A percentile compares a stretch with the other conserved stretches of the same genome.
Conservation (phyloP, 169 alveolate species). For the Besnoitia besnoiti region DNA sequence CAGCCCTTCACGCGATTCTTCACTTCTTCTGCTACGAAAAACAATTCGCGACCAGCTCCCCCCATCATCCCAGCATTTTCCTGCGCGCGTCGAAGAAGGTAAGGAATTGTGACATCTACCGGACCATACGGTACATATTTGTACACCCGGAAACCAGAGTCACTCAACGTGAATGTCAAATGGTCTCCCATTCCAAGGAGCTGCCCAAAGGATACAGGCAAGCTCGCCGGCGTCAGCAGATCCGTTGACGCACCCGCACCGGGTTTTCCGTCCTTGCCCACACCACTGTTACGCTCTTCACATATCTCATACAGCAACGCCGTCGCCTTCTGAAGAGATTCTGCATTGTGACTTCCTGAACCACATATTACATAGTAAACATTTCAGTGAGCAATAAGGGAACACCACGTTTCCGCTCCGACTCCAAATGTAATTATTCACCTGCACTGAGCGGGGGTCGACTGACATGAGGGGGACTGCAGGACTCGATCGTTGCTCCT, state of each 20-base stretch:
- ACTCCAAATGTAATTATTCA: no score
- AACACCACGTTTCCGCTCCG: no score
- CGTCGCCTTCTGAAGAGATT: slow-evolving; percentile 68
- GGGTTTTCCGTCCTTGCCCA: neutral
- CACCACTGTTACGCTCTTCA: neutral
- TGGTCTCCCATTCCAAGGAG: slow-evolving; percentile 79
- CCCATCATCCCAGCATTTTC: slow-evolving; percentile 76
- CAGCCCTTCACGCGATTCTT: neutral
- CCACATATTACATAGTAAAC: neutral
- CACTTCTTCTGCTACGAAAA: neutral
- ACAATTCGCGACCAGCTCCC: slow-evolving; percentile 43
- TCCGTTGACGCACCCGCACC: neutral
- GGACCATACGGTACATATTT: slow-evolving; percentile 85
- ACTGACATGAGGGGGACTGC: no score
- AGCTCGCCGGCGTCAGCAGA: neutral
- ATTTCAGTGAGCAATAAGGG: no score
- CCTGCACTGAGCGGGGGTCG: no score
- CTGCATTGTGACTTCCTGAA: slow-evolving; percentile 78
- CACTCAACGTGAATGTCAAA: slow-evolving; percentile 65
- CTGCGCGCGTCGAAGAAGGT: slow-evolving; percentile 79
- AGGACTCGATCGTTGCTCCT: no score
- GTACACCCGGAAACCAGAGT: slow-evolving; percentile 63
- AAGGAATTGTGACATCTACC: slow-evolving; percentile 77
- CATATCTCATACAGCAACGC: slow-evolving; percentile 21
- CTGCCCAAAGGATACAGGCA: slow-evolving; percentile 73